A percentile compares a stretch with the other conserved stretches of the same genome.
Evolutionary conservation across 129 eudicot species (phyloP).

Genomic region (Arctium lappa): DNA sequence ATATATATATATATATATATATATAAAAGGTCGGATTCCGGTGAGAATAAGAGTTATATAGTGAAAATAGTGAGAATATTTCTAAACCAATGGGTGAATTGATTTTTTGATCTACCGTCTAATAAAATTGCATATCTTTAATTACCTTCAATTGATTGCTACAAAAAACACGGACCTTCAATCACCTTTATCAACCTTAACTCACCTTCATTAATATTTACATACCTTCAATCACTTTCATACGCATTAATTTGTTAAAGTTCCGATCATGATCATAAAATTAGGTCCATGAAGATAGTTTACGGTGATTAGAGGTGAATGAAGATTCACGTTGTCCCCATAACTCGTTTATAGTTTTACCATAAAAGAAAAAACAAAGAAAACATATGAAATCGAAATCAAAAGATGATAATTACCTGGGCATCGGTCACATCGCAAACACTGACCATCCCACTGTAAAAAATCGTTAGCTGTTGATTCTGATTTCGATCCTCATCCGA

Average conservation of each 20-base stretch:
- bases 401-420: conserved; percentile 33
- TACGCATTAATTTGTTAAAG: neutral
- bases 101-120: neutral
- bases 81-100: too few species aligned
- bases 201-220: neutral
- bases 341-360: too few species aligned
- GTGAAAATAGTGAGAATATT: neutral
- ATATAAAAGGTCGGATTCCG: neutral
- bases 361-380: neutral
- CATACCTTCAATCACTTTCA: neutral
- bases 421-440: conserved; percentile 54
- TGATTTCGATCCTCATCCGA: conserved; percentile 13
- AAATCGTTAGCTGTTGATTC: conserved; percentile 44
- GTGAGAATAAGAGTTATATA: neutral
- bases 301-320: neutral
- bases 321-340: neutral
- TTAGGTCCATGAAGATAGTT: neutral
- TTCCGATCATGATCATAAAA: neutral
- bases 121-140: too few species aligned
- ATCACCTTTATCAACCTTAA: neutral
- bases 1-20: too few species aligned
- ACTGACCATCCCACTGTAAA: conserved; percentile 48
- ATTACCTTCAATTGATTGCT: neutral
- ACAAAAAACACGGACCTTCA: neutral
- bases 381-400: neutral